Base-by-base conservation (phyloP, 805 yeast species). In the Kluyveromyces wickerhamii region DNA sequence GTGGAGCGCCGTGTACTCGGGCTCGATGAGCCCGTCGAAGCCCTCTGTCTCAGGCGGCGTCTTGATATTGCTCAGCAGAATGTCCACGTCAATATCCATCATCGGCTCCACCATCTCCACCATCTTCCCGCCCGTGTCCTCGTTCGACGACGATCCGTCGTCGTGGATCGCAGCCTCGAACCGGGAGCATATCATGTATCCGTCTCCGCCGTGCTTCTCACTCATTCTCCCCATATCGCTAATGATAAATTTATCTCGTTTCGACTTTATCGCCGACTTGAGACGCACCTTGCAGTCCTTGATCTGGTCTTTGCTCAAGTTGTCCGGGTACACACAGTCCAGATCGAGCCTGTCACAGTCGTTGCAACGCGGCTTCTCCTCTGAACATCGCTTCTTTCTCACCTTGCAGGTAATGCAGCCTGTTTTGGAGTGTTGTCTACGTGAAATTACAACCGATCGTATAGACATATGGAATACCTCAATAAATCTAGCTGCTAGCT, bases 331-430 rank as follows among this genome's bases (percentile, higher is more conserved):
- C 29, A 71, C 69, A 54, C 94, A 83, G 34, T 66, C 68, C 34
- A 80, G 66, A 11, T 70, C 63, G n/a, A 82, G 62, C 29, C 94
- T 59, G 12, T 51, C 40, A 52, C 94, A 83, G 47, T 82, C 87
- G 0, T 67, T 53, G 49, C 94, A 83, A 11, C 61, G 52, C 2
- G 94, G 94, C 34, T 71, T 66, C 2, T 67, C 66, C 50, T 83
- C 92, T 40, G 84, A 79, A 44, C 94, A 83, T 31, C 86, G 65
- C 54, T 81, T 83, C 63, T 77, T 78, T 27, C 86, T 58, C 23
- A 72, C 62, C 47, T 78, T 79, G 54, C 87, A 79, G 0, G 83
- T 78, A 24, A 78, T 54, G 51, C 87, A 79, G 1, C 86, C 85
- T n/a, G 63, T 63, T 43, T 62, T 69, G 1, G 82, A 70, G 26